These are phyloP conservation scores for Sarocladium brachiariae DNA, from an alignment of 2,329 filamentous ascomycete species.

Conservation along the genomic window DNA sequence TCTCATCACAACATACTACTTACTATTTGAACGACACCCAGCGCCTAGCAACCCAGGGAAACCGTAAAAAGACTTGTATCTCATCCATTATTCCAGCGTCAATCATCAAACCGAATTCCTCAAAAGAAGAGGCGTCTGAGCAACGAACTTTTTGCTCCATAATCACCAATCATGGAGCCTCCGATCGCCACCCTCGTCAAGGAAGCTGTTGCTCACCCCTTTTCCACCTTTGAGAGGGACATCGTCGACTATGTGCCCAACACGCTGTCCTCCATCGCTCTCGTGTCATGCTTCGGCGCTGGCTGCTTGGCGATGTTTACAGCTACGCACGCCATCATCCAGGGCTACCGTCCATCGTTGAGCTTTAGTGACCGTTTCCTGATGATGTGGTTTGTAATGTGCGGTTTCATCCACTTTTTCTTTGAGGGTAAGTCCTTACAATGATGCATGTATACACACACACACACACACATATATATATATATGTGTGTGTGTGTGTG, in stretches of 20 bases:
- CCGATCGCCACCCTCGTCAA: slow-evolving; percentile 6
- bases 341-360: slow-evolving; percentile 45
- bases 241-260: slow-evolving; percentile 63
- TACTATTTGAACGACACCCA: too few species aligned
- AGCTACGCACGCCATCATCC: slow-evolving; percentile 46
- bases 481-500: too few species aligned
- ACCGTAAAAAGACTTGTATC: too few species aligned
- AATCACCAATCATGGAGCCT: slow-evolving; percentile 1
- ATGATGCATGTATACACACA: too few species aligned
- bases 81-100: not conserved
- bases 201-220: slow-evolving; percentile 46
- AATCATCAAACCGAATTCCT: not conserved
- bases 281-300: slow-evolving; percentile 53
- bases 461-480: too few species aligned
- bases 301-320: slow-evolving; percentile 52
- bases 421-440: slow-evolving; percentile 32
- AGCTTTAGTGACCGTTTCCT: slow-evolving; percentile 47
- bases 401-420: slow-evolving; percentile 43
- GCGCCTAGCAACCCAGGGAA: too few species aligned
- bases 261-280: slow-evolving; percentile 48
- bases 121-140: not conserved
- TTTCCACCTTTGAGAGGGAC: slow-evolving; percentile 59
- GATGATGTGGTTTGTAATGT: slow-evolving; percentile 71
- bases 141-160: not conserved
- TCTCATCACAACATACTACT: too few species aligned